phyloP scores from a whole-genome alignment of 129 eudicot species.

The Kitagawia praeruptora region DNA sequence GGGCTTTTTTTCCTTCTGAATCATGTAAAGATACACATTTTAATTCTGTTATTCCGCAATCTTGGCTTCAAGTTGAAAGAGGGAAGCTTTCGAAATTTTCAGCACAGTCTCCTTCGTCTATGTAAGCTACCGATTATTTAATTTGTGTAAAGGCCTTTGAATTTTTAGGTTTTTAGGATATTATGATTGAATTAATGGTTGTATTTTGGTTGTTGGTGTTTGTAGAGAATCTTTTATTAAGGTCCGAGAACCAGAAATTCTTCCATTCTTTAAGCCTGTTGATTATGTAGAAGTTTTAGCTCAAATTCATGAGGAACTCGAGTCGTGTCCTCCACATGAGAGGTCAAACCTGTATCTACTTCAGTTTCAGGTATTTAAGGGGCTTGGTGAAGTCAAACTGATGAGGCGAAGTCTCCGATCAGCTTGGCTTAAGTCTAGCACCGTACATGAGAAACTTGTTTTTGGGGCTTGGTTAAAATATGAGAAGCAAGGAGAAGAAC shows the following conservation, averaged over 20 bases:
- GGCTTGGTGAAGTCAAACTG: slow-evolving; percentile 81
- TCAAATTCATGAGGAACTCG: slow-evolving; percentile 91
- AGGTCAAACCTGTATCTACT: slow-evolving; percentile 70
- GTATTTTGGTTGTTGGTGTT: slow-evolving; percentile 15
- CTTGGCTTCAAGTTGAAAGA: slow-evolving; percentile 99
- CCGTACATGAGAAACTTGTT: slow-evolving; percentile 62
- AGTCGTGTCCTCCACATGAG: slow-evolving; percentile 58
- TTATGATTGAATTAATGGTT: background rate
- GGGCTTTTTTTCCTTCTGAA: slow-evolving; percentile 79
- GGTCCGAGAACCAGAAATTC: slow-evolving; percentile 84
- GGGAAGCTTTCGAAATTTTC: slow-evolving; percentile 80
- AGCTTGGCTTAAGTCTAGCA: slow-evolving; percentile 75
- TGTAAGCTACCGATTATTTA: slow-evolving; percentile 39
- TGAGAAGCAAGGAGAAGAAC: slow-evolving; percentile 92
- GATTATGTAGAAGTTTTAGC: slow-evolving; percentile 95
- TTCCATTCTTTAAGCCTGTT: slow-evolving; percentile 83
- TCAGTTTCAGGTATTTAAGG: slow-evolving; percentile 93
- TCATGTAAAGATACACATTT: slow-evolving; percentile 82
- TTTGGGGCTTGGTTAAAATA: slow-evolving; percentile 93
- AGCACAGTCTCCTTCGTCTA: slow-evolving; percentile 61
- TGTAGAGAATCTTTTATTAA: slow-evolving; percentile 93
- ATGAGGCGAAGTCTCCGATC: slow-evolving; percentile 89
- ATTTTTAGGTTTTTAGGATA: background rate
- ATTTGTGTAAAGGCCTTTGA: background rate
- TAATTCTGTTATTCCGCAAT: slow-evolving; percentile 78